Percentiles rank a stretch among this genome's conserved stretches.
Conservation (phyloP, 208 protist genomes). For the Naegleria gruberi region DNA sequence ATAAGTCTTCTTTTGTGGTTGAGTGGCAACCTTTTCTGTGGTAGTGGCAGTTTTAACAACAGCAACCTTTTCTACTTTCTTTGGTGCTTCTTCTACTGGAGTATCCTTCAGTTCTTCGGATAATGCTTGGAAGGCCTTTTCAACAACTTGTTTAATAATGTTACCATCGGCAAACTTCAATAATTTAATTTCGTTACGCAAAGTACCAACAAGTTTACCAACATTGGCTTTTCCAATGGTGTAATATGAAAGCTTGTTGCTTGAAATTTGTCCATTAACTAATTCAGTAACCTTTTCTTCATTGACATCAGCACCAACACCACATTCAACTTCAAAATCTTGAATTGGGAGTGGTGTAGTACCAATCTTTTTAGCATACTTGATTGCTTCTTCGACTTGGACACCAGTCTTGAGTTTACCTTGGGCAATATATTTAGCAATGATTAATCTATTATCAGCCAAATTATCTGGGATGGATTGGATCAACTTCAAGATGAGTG, state of each 20-base stretch:
- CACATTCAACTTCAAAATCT: neutral
- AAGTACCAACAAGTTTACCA: neutral
- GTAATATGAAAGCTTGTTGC: neutral
- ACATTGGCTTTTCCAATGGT: neutral
- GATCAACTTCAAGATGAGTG: neutral
- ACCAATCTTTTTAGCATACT: neutral
- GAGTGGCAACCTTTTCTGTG: neutral
- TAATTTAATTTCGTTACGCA: neutral
- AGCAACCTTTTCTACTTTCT: neutral
- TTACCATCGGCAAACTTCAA: neutral
- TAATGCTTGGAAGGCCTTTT: neutral
- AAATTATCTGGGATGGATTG: neutral
- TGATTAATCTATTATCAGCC: neutral
- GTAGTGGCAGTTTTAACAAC: neutral
- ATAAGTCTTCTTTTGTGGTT: neutral
- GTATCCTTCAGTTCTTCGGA: conserved; percentile 25
- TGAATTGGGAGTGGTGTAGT: neutral
- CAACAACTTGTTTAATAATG: neutral
- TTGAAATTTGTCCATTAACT: neutral
- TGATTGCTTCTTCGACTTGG: neutral
- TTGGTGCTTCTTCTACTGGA: conserved; percentile 10
- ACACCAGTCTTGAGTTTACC: neutral
- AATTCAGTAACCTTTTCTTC: neutral
- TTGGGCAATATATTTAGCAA: neutral
- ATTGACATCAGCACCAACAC: neutral